Conservation (phyloP, 2,329 filamentous ascomycete species). For the Chaetomium globosum region DNA sequence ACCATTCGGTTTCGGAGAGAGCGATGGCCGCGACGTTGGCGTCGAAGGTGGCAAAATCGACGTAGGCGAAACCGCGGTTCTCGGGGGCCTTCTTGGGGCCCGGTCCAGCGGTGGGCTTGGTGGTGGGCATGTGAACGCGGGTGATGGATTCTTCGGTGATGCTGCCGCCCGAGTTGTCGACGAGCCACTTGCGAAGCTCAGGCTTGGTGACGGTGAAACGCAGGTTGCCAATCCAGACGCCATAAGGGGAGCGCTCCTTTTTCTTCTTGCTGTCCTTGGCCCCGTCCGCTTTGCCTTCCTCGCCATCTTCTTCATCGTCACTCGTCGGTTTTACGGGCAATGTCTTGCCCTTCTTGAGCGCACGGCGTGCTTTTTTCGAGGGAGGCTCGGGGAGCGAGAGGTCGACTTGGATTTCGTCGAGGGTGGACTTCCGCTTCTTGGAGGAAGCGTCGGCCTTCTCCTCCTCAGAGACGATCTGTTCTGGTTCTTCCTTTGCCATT, state of each 20-base stretch:
- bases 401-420: conserved; percentile 85
- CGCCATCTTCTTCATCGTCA: conserved; percentile 46
- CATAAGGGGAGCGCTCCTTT: conserved; percentile 72
- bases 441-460: conserved; percentile 37
- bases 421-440: conserved; percentile 72
- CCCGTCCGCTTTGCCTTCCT: conserved; percentile 41
- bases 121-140: conserved; percentile 75
- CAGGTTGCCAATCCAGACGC: conserved; percentile 95
- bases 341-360: conserved; percentile 79
- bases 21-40: conserved; percentile 76
- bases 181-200: conserved; percentile 79
- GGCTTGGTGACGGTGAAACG: conserved; percentile 77
- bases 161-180: conserved; percentile 66
- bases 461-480: conserved; percentile 23
- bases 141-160: conserved; percentile 75
- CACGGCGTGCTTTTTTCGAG: conserved; percentile 89
- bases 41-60: conserved; percentile 78
- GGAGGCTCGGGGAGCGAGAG: conserved; percentile 86
- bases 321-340: conserved; percentile 51
- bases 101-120: conserved; percentile 44
- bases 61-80: conserved; percentile 95
- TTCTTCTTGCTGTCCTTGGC: conserved; percentile 48
- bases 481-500: conserved; percentile 31
- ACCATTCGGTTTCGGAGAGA: conserved; percentile 80
- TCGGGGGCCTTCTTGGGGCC: conserved; percentile 51